phyloP scores from a whole-genome alignment of 345 rosid genomes.

The Ceriops tagal region DNA sequence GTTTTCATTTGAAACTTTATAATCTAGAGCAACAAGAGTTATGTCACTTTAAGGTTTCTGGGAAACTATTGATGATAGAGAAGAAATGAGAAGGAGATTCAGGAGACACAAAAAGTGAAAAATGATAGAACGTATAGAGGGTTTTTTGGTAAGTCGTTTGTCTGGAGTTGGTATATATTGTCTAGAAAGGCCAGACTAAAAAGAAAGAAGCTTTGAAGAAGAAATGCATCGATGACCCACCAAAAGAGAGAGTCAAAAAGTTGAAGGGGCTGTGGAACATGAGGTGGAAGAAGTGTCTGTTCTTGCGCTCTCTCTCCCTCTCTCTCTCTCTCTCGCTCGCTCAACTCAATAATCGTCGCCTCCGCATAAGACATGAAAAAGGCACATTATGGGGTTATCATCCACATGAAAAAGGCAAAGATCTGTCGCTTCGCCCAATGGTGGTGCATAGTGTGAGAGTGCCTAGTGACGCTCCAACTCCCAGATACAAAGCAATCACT shows the following conservation, averaged over 20 bases:
- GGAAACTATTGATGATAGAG: not conserved
- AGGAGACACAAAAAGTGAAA: slow-evolving; percentile 21
- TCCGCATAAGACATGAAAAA: not conserved
- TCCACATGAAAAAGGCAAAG: slow-evolving; percentile 4
- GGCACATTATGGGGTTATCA: slow-evolving; percentile 4
- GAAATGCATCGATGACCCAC: too few relatives aligned
- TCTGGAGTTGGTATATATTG: not conserved
- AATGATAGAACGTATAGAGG: not conserved
- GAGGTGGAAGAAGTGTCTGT: slow-evolving; percentile 15
- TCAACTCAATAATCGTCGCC: too few relatives aligned
- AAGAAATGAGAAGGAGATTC: slow-evolving; percentile 10
- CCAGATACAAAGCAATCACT: slow-evolving; percentile 9
- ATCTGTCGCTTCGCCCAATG: not conserved
- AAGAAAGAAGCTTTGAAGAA: too few relatives aligned
- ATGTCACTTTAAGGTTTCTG: not conserved
- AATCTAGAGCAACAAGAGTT: too few relatives aligned
- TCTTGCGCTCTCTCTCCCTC: not conserved
- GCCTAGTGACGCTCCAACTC: slow-evolving; percentile 14
- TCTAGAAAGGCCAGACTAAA: too few relatives aligned
- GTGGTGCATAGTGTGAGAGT: not conserved
- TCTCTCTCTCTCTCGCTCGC: too few relatives aligned
- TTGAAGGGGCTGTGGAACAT: not conserved
- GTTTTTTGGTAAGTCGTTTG: not conserved
- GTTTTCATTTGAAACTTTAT: not conserved
- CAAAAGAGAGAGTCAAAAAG: too few relatives aligned